A percentile compares a stretch with the other conserved stretches of the same genome.
phyloP scores from a whole-genome alignment of 2,329 filamentous ascomycete genomes.

The Talaromyces verruculosus region DNA sequence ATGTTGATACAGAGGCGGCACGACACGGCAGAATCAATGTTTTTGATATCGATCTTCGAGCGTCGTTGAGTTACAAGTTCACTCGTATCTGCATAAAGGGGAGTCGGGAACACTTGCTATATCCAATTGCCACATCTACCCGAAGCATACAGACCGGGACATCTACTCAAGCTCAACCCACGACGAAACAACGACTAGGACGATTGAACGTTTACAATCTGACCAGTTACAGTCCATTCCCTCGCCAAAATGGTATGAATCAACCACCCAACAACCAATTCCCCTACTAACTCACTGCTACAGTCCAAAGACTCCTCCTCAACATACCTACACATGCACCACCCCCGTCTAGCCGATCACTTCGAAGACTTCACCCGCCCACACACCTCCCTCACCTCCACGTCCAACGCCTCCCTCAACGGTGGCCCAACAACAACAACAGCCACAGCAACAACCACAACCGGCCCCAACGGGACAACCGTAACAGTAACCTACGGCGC shows the following conservation, averaged over 20 bases:
- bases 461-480: constrained; percentile 5
- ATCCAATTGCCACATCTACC: not conserved
- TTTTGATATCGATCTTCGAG: constrained; percentile 9
- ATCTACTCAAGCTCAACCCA: not conserved
- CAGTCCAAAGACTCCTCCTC: constrained; percentile 54
- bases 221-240: not conserved
- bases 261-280: not conserved
- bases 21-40: constrained; percentile 16
- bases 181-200: not conserved
- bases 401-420: not conserved
- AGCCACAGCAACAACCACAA: constrained; percentile 20
- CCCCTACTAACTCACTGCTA: not conserved
- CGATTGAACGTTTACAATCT: no score
- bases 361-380: constrained; percentile 54
- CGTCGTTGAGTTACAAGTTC: not conserved
- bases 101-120: not conserved
- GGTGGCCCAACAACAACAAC: constrained; percentile 23
- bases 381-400: constrained; percentile 35
- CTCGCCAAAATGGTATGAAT: not conserved
- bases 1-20: constrained; percentile 7
- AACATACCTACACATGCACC: constrained; percentile 51
- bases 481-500: constrained; percentile 31
- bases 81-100: not conserved
- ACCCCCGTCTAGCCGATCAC: constrained; percentile 50
- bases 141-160: not conserved